Evolutionary conservation across 1,284 basidiomycete species (phyloP).

Genomic region (Malassezia yamatoensis): DNA sequence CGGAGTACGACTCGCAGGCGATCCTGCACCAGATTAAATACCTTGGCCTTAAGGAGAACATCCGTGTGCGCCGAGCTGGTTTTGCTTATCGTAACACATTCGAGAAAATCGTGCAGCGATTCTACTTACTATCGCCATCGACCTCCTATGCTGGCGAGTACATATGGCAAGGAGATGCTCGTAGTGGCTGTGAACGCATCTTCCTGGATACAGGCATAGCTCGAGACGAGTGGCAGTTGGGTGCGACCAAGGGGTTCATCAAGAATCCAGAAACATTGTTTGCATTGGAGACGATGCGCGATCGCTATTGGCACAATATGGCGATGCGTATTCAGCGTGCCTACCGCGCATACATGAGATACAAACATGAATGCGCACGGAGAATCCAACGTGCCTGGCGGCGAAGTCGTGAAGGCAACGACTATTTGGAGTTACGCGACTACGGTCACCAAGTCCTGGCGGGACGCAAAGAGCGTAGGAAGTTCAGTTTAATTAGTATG

Average conservation of each 20-base stretch:
- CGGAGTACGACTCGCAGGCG: slow-evolving; percentile 87
- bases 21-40: slow-evolving; percentile 99
- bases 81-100: slow-evolving; percentile 97
- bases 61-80: slow-evolving; percentile 87
- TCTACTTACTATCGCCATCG: slow-evolving; percentile 85
- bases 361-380: slow-evolving; percentile 85
- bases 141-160: slow-evolving; percentile 99
- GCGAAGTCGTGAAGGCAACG: slow-evolving; percentile 87
- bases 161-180: slow-evolving; percentile 83
- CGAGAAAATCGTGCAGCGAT: slow-evolving; percentile 84
- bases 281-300: slow-evolving; percentile 94
- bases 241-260: slow-evolving; percentile 95
- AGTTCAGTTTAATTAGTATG: slow-evolving; percentile 87
- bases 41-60: slow-evolving; percentile 95
- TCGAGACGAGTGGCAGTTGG: slow-evolving; percentile 98
- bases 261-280: slow-evolving; percentile 99
- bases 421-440: slow-evolving; percentile 77
- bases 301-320: slow-evolving; percentile 99
- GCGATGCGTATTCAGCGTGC: slow-evolving; percentile 90
- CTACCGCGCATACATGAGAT: slow-evolving; percentile 87
- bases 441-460: slow-evolving; percentile 87
- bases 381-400: slow-evolving; percentile 98
- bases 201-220: slow-evolving; percentile 88
- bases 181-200: slow-evolving; percentile 85
- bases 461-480: slow-evolving; percentile 80